These are phyloP conservation scores for Neofusicoccum parvum DNA, from an alignment of 2,329 filamentous ascomycete genomes.

Conservation along the genomic window DNA sequence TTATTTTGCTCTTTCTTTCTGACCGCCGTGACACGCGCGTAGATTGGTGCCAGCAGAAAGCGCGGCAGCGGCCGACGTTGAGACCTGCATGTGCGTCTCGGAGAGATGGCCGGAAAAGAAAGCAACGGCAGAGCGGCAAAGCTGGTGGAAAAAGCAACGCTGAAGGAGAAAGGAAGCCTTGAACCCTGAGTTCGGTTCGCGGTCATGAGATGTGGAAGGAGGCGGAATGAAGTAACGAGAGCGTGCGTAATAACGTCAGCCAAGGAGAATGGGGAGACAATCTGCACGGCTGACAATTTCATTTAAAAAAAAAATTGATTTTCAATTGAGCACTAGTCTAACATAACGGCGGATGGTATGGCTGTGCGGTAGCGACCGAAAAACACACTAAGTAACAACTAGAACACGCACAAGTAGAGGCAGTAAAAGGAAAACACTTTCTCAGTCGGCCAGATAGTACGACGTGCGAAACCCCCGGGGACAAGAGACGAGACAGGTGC, in stretches of 20 bases:
- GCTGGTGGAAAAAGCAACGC: background rate
- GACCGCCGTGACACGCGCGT: background rate
- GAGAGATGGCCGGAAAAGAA: background rate
- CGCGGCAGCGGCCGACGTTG: background rate
- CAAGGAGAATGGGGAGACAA: background rate
- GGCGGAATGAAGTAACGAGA: background rate
- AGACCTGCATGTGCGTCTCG: background rate
- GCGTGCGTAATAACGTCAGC: background rate
- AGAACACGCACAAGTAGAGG: slow-evolving; percentile 9
- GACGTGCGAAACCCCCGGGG: slow-evolving; percentile 1
- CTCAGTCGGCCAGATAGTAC: slow-evolving; percentile 8
- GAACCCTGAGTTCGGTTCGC: background rate
- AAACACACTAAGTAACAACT: slow-evolving; percentile 16
- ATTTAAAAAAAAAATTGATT: background rate
- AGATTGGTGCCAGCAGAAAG: background rate
- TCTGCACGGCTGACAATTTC: too few relatives aligned
- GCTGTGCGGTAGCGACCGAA: slow-evolving; percentile 13
- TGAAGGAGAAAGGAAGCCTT: background rate
- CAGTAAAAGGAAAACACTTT: slow-evolving; percentile 6
- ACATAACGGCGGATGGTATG: slow-evolving; percentile 12
- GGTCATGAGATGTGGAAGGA: background rate
- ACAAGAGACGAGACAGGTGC: slow-evolving; percentile 6
- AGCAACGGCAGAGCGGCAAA: background rate
- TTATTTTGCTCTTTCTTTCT: too few relatives aligned
- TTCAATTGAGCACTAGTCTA: slow-evolving; percentile 20